Evolutionary conservation across 2,329 filamentous ascomycete species (phyloP).

Genomic region (Chalaropsis ovoidea): DNA sequence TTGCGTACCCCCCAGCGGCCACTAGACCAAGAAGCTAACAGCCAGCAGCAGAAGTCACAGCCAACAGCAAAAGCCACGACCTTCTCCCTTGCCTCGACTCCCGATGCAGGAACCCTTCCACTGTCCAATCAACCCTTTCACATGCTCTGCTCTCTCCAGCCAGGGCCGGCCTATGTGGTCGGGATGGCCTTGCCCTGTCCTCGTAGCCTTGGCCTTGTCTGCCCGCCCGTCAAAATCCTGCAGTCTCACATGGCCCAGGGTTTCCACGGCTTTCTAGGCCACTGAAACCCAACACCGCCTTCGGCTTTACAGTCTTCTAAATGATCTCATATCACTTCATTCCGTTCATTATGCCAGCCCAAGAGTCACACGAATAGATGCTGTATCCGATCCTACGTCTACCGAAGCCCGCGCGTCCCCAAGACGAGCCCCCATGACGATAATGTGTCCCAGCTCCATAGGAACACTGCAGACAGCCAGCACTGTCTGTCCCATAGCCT

Average conservation of each 20-base stretch:
- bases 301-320: neutral
- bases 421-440: too few species aligned
- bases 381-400: neutral
- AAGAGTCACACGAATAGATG: too few species aligned
- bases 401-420: too few species aligned
- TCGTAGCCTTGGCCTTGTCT: neutral
- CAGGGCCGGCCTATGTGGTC: too few species aligned
- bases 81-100: neutral
- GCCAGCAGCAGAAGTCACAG: too few species aligned
- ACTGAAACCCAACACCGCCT: neutral
- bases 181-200: neutral
- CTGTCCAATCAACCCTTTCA: neutral
- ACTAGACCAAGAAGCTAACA: neutral
- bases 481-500: too few species aligned
- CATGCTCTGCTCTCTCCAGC: too few species aligned
- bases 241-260: neutral
- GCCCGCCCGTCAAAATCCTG: conserved; percentile 13
- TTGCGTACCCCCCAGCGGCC: neutral
- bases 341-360: neutral
- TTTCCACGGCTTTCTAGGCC: neutral
- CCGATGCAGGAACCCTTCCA: neutral
- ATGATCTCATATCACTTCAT: conserved; percentile 13
- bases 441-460: too few species aligned
- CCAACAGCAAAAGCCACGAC: too few species aligned
- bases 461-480: too few species aligned